phyloP scores from a whole-genome alignment of 805 yeast species.

The Trichomonascus vanleenenianus region DNA sequence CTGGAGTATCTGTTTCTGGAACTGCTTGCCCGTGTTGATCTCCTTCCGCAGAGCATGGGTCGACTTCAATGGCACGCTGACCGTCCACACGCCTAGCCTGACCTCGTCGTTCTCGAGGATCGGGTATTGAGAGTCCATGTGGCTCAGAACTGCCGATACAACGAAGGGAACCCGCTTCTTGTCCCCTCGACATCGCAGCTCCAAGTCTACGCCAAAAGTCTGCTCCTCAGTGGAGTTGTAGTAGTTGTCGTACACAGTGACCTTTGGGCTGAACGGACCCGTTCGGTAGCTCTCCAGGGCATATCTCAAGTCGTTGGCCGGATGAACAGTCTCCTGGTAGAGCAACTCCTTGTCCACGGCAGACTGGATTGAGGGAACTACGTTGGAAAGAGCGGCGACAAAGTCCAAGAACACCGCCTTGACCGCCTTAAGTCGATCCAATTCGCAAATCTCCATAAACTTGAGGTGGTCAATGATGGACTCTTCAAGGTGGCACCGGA shows the following conservation, averaged over 20 bases:
- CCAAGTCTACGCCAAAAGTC: constrained; percentile 74
- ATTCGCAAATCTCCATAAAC: constrained; percentile 77
- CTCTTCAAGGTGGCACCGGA: constrained; percentile 71
- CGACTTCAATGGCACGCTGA: constrained; percentile 50
- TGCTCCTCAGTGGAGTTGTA: constrained; percentile 60
- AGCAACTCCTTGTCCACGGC: constrained; percentile 54
- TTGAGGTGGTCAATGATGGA: constrained; percentile 57
- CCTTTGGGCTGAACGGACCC: constrained; percentile 69
- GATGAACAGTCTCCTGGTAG: constrained; percentile 65
- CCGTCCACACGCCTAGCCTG: constrained; percentile 61
- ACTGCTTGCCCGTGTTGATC: constrained; percentile 33
- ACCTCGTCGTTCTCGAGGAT: constrained; percentile 55
- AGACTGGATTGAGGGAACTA: constrained; percentile 48
- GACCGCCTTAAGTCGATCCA: constrained; percentile 66
- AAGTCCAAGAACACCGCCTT: constrained; percentile 72
- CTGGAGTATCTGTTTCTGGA: constrained; percentile 25
- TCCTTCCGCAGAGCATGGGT: constrained; percentile 55
- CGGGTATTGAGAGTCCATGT: constrained; percentile 67
- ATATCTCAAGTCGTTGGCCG: constrained; percentile 57
- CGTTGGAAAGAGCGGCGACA: constrained; percentile 55
- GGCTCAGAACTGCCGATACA: constrained; percentile 52
- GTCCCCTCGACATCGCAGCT: constrained; percentile 62
- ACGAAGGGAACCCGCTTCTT: constrained; percentile 64
- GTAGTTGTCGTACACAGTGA: constrained; percentile 69
- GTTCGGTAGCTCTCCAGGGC: constrained; percentile 61